These are phyloP conservation scores for Vigna mungo DNA, from an alignment of 306 rosid species.

Conservation along the genomic window DNA sequence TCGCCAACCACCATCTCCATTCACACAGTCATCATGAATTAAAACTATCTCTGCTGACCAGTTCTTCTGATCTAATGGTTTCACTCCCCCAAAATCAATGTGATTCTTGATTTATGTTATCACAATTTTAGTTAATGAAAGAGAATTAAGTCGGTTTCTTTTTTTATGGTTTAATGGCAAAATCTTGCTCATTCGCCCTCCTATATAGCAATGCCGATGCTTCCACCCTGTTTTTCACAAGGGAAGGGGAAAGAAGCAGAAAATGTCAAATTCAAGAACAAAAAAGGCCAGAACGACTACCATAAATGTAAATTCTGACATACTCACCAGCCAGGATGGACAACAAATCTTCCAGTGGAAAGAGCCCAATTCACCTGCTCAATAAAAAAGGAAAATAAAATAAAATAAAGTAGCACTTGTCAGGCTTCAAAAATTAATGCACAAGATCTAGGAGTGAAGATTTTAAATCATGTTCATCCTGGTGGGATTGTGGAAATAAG, in stretches of 20 bases:
- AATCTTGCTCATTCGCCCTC: conserved; percentile 95
- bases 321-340: conserved; percentile 94
- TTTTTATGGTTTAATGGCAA: conserved; percentile 76
- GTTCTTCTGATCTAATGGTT: conserved; percentile 45
- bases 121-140: conserved; percentile 60
- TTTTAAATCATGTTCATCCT: conserved; percentile 20
- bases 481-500: neutral
- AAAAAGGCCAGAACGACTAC: neutral
- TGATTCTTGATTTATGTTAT: conserved; percentile 51
- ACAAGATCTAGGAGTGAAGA: neutral
- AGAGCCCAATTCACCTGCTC: conserved; percentile 96
- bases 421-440: conserved; percentile 21
- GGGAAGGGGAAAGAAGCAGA: conserved; percentile 31
- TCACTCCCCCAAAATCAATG: conserved; percentile 49
- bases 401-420: neutral
- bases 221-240: conserved; percentile 81
- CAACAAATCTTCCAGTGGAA: conserved; percentile 77
- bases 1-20: conserved; percentile 22
- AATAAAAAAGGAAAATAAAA: conserved; percentile 42
- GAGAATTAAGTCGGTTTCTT: conserved; percentile 49
- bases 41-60: conserved; percentile 43
- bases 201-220: conserved; percentile 98
- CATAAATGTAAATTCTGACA: conserved; percentile 14
- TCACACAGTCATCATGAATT: conserved; percentile 33
- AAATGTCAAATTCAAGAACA: conserved; percentile 43